A percentile compares a stretch with the other conserved stretches of the same genome.
Conservation (phyloP, 2,329 filamentous ascomycete species). For the Malbranchea cinnamomea region DNA sequence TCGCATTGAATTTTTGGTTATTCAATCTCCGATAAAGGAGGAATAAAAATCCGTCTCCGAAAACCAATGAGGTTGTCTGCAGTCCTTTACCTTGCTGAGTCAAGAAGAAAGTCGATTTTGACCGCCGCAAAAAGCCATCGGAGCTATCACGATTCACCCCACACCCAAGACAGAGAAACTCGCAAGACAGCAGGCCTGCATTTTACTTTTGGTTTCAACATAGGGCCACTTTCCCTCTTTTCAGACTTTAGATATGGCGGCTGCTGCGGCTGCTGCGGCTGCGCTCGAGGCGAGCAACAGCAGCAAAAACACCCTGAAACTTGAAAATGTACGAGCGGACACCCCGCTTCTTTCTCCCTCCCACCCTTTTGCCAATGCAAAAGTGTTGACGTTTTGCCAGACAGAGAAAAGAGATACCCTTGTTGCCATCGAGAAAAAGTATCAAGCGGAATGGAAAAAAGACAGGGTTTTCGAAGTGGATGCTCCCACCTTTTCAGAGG, state of each 20-base stretch:
- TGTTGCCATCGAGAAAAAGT: slow-evolving; percentile 76
- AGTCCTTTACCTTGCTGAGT: too few species aligned
- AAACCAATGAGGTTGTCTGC: too few species aligned
- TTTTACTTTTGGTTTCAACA: too few species aligned
- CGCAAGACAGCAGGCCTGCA: too few species aligned
- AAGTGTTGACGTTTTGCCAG: slow-evolving; percentile 31
- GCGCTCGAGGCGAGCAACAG: slow-evolving; percentile 40
- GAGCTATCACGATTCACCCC: slow-evolving; percentile 4
- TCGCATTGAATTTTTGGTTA: too few species aligned
- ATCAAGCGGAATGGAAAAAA: slow-evolving; percentile 72
- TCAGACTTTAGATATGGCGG: slow-evolving; percentile 12
- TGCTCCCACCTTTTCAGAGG: slow-evolving; percentile 64
- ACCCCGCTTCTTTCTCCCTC: slow-evolving; percentile 8
- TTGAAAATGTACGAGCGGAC: slow-evolving; percentile 39
- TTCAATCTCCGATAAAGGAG: too few species aligned
- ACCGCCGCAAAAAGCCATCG: too few species aligned
- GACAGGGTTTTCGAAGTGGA: slow-evolving; percentile 68
- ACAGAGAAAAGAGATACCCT: slow-evolving; percentile 79
- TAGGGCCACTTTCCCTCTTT: not conserved
- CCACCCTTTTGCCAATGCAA: slow-evolving; percentile 11
- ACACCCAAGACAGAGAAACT: not conserved
- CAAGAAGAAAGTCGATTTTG: slow-evolving; percentile 1
- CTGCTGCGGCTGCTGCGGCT: slow-evolving; percentile 36
- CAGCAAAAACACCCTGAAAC: slow-evolving; percentile 47
- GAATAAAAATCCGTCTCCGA: too few species aligned